Evolutionary conservation across 2,329 filamentous ascomycete genomes (phyloP), one percentile per base, ranked within the genome.

Genomic region (Fusarium caatingaense): DNA sequence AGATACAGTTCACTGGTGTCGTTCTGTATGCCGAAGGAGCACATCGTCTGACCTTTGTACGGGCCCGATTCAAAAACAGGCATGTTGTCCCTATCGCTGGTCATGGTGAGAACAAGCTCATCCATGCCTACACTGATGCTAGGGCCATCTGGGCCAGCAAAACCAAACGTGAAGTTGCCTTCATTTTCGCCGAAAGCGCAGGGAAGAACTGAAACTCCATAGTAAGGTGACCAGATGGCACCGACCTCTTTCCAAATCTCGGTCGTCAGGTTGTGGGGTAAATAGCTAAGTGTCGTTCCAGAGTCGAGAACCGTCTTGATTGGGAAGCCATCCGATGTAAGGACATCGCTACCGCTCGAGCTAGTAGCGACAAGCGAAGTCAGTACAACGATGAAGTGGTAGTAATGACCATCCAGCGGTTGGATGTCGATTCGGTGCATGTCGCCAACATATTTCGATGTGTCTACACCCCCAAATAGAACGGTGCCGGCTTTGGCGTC

Each of bases 391-490:
- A 78, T 74, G 64, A 88, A 87, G 10, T 86, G 82, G 25, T 80
- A 81, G 63, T 80, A 84, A 56, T 72, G 68, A 51, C 83, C 54
- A 49, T 82, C 77, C 56, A 83, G 77, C 16, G 69, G 56, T 7
- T 79, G 81, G 64, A 93, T 83, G 18, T 90, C 83, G 28, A 94
- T 82, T 8, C 84, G 87, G 47, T 85, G 83, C 32, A 94, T 83
- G 4, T 86, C 78, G 49, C 92, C 92, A 1, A 83, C 77, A 79
- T 89, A 96, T 76, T 94, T 94, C 63, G 85, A 87, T 0, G 88
- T 92, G 76, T 95, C 92, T 62, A 94, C 88, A n/a, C 92, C 93
- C 41, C 93, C 93, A 71, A 95, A 96, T 3, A 95, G 82, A 64
- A 95, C 90, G 71, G 83, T 91, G 37, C 93, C 93, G 3, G 86